Conservation (phyloP, 1,139 yeast genomes). For the Hansenula sp. region DNA sequence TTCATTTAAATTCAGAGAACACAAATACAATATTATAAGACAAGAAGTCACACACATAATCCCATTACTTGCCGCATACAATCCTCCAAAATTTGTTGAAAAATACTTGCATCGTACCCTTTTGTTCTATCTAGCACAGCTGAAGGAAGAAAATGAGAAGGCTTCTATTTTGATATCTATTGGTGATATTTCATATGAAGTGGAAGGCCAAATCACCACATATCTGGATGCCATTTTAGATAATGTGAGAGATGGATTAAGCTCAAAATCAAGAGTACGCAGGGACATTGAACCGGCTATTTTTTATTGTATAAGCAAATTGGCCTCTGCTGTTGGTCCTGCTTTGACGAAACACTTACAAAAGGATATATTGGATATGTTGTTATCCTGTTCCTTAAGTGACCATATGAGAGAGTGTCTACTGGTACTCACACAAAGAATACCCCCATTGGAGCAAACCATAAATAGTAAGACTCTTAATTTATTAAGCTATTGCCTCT, state of each 20-base stretch:
- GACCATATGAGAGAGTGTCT: slow-evolving; percentile 76
- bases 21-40: slow-evolving; percentile 70
- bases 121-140: slow-evolving; percentile 71
- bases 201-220: slow-evolving; percentile 82
- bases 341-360: slow-evolving; percentile 88
- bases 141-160: slow-evolving; percentile 75
- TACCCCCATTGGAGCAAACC: slow-evolving; percentile 75
- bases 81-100: slow-evolving; percentile 73
- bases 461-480: slow-evolving; percentile 72
- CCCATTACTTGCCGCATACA: slow-evolving; percentile 79
- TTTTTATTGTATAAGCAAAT: slow-evolving; percentile 82
- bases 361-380: slow-evolving; percentile 72
- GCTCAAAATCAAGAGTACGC: slow-evolving; percentile 42
- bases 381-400: slow-evolving; percentile 80
- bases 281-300: slow-evolving; percentile 84
- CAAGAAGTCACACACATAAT: slow-evolving; percentile 79
- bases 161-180: slow-evolving; percentile 77
- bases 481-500: slow-evolving; percentile 69
- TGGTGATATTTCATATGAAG: slow-evolving; percentile 82
- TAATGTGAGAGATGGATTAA: slow-evolving; percentile 77
- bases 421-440: slow-evolving; percentile 59
- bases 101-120: slow-evolving; percentile 79
- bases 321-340: slow-evolving; percentile 92
- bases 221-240: slow-evolving; percentile 84
- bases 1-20: slow-evolving; percentile 71